Conservation (phyloP, 1,139 yeast genomes). For the Yamadazyma sp. region DNA sequence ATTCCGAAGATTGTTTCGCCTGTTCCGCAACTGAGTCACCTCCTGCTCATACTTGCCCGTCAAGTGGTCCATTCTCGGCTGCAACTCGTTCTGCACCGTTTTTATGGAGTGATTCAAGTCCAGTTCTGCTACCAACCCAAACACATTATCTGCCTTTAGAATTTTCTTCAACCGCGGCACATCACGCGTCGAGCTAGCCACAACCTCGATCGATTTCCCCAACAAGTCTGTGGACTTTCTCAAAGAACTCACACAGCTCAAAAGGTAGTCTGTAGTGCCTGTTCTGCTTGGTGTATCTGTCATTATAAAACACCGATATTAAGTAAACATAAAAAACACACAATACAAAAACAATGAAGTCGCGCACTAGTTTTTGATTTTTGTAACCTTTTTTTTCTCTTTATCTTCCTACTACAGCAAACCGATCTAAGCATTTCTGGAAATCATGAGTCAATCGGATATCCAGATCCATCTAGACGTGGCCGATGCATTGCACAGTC, state of each 20-base stretch:
- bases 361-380: slow-evolving; percentile 1
- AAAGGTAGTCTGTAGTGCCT: slow-evolving; percentile 14
- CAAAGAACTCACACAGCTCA: slow-evolving; percentile 31
- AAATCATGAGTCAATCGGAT: slow-evolving; percentile 18
- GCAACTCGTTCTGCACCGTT: slow-evolving; percentile 28
- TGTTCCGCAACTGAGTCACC: slow-evolving; percentile 27
- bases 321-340: background rate
- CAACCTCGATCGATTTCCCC: slow-evolving; percentile 26
- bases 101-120: slow-evolving; percentile 41
- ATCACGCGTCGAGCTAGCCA: slow-evolving; percentile 36
- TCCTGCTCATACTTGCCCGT: slow-evolving; percentile 34
- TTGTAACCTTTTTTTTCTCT: background rate
- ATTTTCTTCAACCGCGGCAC: slow-evolving; percentile 35
- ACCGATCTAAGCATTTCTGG: slow-evolving; percentile 4
- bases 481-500: slow-evolving; percentile 3
- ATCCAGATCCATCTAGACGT: slow-evolving; percentile 22
- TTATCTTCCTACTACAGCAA: background rate
- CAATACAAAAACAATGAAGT: background rate
- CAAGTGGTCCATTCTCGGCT: slow-evolving; percentile 37
- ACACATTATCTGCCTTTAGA: slow-evolving; percentile 36
- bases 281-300: slow-evolving; percentile 3
- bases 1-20: slow-evolving; percentile 27
- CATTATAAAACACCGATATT: background rate
- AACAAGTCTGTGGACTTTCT: slow-evolving; percentile 32
- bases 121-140: slow-evolving; percentile 42